Evolutionary conservation across 192 early-diverging fungal species (phyloP).

Genomic region (Entomortierella lignicola): DNA sequence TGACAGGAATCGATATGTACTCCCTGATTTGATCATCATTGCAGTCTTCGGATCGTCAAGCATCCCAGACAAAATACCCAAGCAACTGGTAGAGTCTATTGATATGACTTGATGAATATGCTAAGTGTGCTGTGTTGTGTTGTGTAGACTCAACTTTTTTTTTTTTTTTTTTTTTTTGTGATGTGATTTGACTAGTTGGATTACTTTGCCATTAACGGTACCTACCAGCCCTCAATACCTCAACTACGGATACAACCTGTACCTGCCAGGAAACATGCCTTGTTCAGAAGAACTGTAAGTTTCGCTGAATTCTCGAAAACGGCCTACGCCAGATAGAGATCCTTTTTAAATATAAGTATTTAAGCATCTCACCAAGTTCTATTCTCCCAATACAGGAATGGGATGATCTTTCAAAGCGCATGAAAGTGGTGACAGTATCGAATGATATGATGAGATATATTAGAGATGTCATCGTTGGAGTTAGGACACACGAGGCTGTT

Average conservation of each 20-base stretch:
- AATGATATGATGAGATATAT: slow-evolving; percentile 67
- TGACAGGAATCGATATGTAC: slow-evolving; percentile 37
- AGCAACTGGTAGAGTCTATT: slow-evolving; percentile 43
- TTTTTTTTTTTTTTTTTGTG: neutral
- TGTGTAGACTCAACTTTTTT: too few species aligned
- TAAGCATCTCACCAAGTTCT: neutral
- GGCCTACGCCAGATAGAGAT: too few species aligned
- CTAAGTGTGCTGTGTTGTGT: too few species aligned
- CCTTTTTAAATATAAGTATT: too few species aligned
- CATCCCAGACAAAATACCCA: slow-evolving; percentile 52
- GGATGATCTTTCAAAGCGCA: slow-evolving; percentile 56
- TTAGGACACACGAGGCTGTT: slow-evolving; percentile 66
- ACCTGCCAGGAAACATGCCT: slow-evolving; percentile 35
- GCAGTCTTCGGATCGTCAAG: slow-evolving; percentile 42
- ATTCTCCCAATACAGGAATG: slow-evolving; percentile 54
- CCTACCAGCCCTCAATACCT: slow-evolving; percentile 27
- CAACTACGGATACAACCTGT: slow-evolving; percentile 27
- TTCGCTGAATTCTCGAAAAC: too few species aligned
- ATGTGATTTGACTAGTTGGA: too few species aligned
- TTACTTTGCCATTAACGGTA: slow-evolving; percentile 51
- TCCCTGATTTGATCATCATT: slow-evolving; percentile 52
- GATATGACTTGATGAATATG: too few species aligned
- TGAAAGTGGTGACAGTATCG: slow-evolving; percentile 58
- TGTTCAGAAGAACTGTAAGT: slow-evolving; percentile 40
- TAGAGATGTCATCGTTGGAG: slow-evolving; percentile 67